Percentiles rank a stretch among this genome's conserved stretches.
These are phyloP conservation scores for Fragaria vesca DNA, from an alignment of 306 rosid genomes.

Conservation along the genomic window DNA sequence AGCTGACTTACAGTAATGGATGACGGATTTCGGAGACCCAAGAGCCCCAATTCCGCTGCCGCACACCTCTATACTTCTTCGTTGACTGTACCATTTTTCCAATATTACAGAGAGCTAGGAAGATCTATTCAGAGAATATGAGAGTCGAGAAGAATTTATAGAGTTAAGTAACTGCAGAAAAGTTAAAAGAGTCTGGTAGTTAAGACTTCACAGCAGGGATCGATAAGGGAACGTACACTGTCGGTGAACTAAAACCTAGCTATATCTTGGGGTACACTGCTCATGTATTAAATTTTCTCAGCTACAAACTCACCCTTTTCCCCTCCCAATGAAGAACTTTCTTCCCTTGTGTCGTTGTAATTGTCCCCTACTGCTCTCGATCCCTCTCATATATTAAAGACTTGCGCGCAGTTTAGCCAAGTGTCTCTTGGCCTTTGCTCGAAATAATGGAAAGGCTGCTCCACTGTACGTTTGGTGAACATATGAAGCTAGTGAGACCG, in stretches of 20 bases:
- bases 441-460: not conserved
- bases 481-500: not conserved
- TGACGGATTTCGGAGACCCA: constrained; percentile 62
- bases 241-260: not conserved
- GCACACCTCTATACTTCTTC: constrained; percentile 55
- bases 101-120: not conserved
- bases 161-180: not conserved
- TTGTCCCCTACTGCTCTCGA: not conserved
- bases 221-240: not conserved
- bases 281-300: constrained; percentile 1
- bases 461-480: not conserved
- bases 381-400: not conserved
- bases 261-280: not conserved
- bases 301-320: not conserved
- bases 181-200: not conserved
- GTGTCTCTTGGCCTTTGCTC: constrained; percentile 1
- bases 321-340: not conserved
- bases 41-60: constrained; percentile 60
- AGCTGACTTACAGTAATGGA: constrained; percentile 42
- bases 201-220: not conserved
- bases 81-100: constrained; percentile 32
- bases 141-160: constrained; percentile 13
- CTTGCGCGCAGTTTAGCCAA: not conserved
- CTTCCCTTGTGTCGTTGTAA: too few species aligned
- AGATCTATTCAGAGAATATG: constrained; percentile 34